Evolutionary conservation across 2,329 filamentous ascomycete genomes (phyloP), one percentile per base, ranked within the genome.

Genomic region (Thermoascus crustaceus): DNA sequence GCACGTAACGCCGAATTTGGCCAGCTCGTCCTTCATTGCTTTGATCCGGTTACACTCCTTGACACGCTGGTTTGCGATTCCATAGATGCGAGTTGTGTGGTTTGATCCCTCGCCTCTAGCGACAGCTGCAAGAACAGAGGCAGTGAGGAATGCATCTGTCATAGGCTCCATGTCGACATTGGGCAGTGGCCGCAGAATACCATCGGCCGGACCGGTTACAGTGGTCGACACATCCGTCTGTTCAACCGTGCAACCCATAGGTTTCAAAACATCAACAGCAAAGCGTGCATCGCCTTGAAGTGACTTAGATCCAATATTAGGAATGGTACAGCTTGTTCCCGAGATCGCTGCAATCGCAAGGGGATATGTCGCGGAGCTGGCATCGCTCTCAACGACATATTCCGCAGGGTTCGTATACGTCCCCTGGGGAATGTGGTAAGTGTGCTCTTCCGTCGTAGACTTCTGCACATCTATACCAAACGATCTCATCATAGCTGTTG

Each of bases 141-240:
- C 91, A 4, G 88, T 95, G 34, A 98, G 72, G 70, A 98, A 98
- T 32, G 91, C 91, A 61, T 98, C 91, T 0, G 91, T 98, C 91
- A 98, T 98, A 1, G 89, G 84, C 60, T 96, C 91, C 91, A 98
- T 98, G 53, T 98, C 88, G 18, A 98, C 79, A 40, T 89, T 82
- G 11, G 78, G 67, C 8, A 98, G 67, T 1, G 85, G 81, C 48
- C 79, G 79, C 24, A 98, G 67, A 10, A 73, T 64, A 7, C 91
- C 89, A 37, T 72, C 62, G 2, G 75, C 63, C n/a, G 91, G 91
- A 1, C 91, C 91, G 6, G 82, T 94, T 6, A 98, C 91, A 0
- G 88, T 96, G 1, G 91, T 98, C 1, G 88, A 93, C 11, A 73
- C 78, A 35, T 77, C 77, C 0, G 82, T 85, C 62, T 98, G 91